phyloP scores from a whole-genome alignment of 2,329 filamentous ascomycete genomes.

The Podosphaera leucotricha region DNA sequence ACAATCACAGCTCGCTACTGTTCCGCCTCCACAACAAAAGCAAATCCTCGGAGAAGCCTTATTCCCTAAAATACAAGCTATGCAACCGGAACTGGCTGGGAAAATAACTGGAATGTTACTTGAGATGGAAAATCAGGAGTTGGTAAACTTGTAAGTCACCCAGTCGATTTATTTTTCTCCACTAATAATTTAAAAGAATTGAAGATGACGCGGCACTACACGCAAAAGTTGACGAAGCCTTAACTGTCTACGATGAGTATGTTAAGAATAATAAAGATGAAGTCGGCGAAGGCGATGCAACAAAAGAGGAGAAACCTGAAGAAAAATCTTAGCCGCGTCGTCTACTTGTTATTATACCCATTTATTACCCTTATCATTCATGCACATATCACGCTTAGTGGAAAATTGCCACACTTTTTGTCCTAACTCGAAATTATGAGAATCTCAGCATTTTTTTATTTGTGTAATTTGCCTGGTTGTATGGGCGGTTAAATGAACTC shows the following conservation, averaged over 20 bases:
- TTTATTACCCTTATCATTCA: neutral
- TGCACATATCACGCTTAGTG: neutral
- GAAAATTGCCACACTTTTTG: neutral
- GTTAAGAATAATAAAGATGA: conserved; percentile 38
- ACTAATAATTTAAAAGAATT: conserved; percentile 33
- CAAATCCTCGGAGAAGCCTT: conserved; percentile 94
- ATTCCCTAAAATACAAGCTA: conserved; percentile 91
- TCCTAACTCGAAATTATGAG: neutral
- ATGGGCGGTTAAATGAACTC: neutral
- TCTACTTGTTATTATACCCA: conserved; percentile 7
- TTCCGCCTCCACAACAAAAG: conserved; percentile 62
- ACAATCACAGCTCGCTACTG: conserved; percentile 32
- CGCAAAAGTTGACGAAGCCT: conserved; percentile 90
- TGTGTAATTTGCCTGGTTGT: neutral
- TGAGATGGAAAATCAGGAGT: conserved; percentile 94
- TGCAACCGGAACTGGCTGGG: conserved; percentile 87
- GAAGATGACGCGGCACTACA: conserved; percentile 75
- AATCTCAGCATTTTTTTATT: neutral
- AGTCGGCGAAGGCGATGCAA: conserved; percentile 17
- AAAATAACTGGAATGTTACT: conserved; percentile 99
- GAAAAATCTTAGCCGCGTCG: conserved; percentile 26
- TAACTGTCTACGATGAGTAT: conserved; percentile 95
- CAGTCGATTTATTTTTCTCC: neutral
- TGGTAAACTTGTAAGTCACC: conserved; percentile 73
- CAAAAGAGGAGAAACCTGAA: conserved; percentile 27